Base-by-base conservation (phyloP, 116 monocot species). In the Zostera marina region DNA sequence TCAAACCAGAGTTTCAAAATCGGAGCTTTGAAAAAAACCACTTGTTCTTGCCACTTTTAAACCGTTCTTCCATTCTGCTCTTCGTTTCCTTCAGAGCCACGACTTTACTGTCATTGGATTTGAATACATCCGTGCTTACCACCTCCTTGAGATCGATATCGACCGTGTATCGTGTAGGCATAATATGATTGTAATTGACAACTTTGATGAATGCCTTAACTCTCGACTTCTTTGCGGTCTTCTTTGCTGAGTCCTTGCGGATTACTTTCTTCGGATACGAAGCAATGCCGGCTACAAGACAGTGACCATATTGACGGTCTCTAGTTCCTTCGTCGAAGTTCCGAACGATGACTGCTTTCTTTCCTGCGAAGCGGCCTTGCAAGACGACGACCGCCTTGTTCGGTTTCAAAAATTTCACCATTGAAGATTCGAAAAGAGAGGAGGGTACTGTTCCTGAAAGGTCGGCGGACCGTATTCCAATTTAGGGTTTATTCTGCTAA, bases 21-120 rank as follows among this genome's bases (percentile, higher is more conserved):
- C 81, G 65, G 58, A 81, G 70, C 64, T 81, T 81, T 42, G 81
- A 60, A 68, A 81, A 77, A 62, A 81, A 81, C 81, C 81, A 81
- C 61, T 73, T 47, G 56, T 81, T 81, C 68, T 81, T 81, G 9
- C 81, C 77, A 19, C 77, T 61, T 63, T 73, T 78, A 70, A 78
- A 78, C 12, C 78, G 44, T 56, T 78, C 78, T 58, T 78, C 70
- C 32, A 78, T 55, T 40, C 70, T 59, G 2, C 70, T 53, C 56
- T 78, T 78, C 54, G 73, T 64, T 63, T 69, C 78, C 63, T 73
- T 78, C 56, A 56, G 56, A 32, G 78, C 73, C 10, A 66, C n/a
- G 11, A 73, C 63, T 70, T 78, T 78, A 73, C 70, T 73, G 66
- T 78, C 73, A 52, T 64, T 41, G 13, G 73, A 58, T 54, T 66